Percentiles rank a stretch among this genome's conserved stretches.
Evolutionary conservation across 2,329 filamentous ascomycete genomes (phyloP).

Genomic region (Aschersonia sp.): DNA sequence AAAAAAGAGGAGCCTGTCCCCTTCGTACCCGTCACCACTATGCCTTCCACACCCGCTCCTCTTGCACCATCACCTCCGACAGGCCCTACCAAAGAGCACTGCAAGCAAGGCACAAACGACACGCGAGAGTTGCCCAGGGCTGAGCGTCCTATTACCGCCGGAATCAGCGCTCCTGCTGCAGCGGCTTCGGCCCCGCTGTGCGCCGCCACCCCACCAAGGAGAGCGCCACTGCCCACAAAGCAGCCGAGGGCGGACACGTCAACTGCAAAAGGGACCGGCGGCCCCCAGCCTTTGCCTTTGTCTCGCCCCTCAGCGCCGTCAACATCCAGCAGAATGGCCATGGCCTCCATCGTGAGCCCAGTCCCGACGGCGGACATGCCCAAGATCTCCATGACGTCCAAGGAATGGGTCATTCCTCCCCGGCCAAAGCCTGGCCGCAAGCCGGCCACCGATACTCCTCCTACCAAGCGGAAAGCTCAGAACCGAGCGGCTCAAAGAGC

Average conservation of each 20-base stretch:
- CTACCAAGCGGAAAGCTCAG: conserved; percentile 86
- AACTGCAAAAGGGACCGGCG: conserved; percentile 13
- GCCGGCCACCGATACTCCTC: conserved; percentile 82
- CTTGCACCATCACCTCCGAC: conserved; percentile 9
- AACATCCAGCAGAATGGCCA: conserved; percentile 27
- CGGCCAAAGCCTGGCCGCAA: conserved; percentile 84
- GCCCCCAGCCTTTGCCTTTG: conserved; percentile 5
- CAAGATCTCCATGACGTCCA: conserved; percentile 54
- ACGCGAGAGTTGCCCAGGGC: no score
- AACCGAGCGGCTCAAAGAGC: conserved; percentile 84
- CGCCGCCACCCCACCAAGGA: conserved; percentile 8
- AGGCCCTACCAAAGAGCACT: neutral
- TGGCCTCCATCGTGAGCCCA: conserved; percentile 32
- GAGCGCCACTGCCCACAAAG: conserved; percentile 11
- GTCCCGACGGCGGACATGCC: conserved; percentile 23
- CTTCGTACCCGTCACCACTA: conserved; percentile 6
- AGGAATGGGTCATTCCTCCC: conserved; percentile 75
- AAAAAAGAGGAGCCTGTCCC: neutral
- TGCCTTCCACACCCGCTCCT: conserved; percentile 9
- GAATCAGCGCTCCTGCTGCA: conserved; percentile 7
- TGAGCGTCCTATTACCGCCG: no score
- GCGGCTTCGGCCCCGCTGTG: conserved; percentile 1
- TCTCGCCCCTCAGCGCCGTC: conserved; percentile 19
- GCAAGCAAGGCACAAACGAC: no score
- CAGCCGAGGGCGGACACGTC: conserved; percentile 5